Evolutionary conservation across 306 rosid genomes (phyloP).

Genomic region (Geum urbanum): DNA sequence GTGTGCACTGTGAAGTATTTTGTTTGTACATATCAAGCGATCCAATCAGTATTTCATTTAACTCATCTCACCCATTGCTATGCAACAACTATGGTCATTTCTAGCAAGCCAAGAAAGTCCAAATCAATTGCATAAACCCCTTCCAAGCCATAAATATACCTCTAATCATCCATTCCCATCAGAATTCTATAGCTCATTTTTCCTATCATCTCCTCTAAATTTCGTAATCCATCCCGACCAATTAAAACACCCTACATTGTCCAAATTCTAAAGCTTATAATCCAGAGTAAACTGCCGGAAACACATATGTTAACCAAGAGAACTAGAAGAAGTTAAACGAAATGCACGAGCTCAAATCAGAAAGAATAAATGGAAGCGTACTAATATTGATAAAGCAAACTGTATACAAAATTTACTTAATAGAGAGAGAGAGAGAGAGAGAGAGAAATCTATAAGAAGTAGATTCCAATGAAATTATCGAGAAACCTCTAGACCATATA

Average conservation of each 20-base stretch:
- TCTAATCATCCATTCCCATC: not conserved
- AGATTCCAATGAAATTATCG: conserved; percentile 10
- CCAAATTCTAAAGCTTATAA: not conserved
- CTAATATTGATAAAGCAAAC: conserved; percentile 17
- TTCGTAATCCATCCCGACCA: not conserved
- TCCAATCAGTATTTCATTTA: not conserved
- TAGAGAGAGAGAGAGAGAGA: not conserved
- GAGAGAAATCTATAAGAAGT: conserved; percentile 16
- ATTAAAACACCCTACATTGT: not conserved
- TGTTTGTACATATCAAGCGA: not conserved
- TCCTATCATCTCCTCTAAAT: not conserved
- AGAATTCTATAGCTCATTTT: not conserved
- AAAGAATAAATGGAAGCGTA: conserved; percentile 20
- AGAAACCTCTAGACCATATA: conserved; percentile 51
- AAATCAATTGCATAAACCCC: not conserved
- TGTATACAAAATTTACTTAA: conserved; percentile 29
- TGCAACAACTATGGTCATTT: no score
- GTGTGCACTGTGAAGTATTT: not conserved
- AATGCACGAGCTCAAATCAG: not conserved
- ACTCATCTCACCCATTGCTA: not conserved
- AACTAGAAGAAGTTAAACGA: not conserved
- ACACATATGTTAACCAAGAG: not conserved
- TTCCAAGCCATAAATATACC: not conserved
- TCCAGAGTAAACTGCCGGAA: not conserved
- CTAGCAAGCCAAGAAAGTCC: not conserved